phyloP scores from a whole-genome alignment of 345 rosid species.

The Atalantia buxifolia region DNA sequence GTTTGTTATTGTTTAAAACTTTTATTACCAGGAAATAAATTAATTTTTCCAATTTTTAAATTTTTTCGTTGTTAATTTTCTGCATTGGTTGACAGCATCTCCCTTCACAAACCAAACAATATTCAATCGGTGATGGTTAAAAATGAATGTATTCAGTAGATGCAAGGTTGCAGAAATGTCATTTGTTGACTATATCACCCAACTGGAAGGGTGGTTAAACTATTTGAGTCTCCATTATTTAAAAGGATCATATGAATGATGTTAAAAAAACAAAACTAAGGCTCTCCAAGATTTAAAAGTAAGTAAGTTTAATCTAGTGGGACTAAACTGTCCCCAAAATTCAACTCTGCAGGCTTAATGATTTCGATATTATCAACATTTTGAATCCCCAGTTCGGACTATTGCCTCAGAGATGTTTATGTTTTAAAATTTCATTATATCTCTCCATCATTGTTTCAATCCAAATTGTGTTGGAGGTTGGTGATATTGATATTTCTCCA shows the following conservation, averaged over 20 bases:
- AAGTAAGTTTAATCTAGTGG: too few relatives aligned
- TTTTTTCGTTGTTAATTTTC: neutral
- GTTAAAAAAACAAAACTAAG: too few relatives aligned
- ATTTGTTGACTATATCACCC: neutral
- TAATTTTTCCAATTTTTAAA: neutral
- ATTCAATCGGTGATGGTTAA: neutral
- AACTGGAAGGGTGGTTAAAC: neutral
- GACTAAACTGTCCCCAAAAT: neutral
- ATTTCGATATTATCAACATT: neutral
- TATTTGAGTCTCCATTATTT: neutral
- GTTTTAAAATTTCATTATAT: too few relatives aligned
- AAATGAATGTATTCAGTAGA: neutral
- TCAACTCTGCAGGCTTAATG: neutral
- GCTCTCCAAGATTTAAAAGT: too few relatives aligned
- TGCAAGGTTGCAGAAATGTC: neutral
- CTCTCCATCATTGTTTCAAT: too few relatives aligned
- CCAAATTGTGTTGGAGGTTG: neutral
- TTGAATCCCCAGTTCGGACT: too few relatives aligned
- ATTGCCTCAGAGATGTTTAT: too few relatives aligned
- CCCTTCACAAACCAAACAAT: neutral
- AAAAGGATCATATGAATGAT: too few relatives aligned
- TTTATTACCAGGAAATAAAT: slow-evolving; percentile 1
- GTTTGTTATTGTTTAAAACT: slow-evolving; percentile 17
- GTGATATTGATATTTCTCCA: neutral
- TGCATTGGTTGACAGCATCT: neutral